Evolutionary conservation across 2,329 filamentous ascomycete species (phyloP).

Genomic region (Fusarium sacchari): DNA sequence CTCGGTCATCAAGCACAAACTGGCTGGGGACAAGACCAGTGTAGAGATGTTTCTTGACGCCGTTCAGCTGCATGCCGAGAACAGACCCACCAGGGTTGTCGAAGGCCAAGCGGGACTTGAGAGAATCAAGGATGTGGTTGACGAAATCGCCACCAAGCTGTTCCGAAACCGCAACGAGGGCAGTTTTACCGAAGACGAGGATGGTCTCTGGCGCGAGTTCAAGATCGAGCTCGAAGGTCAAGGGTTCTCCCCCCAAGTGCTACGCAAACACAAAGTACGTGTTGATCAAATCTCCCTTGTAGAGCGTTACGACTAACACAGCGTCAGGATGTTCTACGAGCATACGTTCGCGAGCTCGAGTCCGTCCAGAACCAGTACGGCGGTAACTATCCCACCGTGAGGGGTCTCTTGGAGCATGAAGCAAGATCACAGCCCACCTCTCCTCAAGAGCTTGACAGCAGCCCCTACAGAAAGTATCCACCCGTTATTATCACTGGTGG

Average conservation of each 20-base stretch:
- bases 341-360: conserved; percentile 70
- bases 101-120: conserved; percentile 58
- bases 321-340: conserved; percentile 64
- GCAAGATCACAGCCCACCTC: conserved; percentile 45
- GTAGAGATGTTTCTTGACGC: conserved; percentile 68
- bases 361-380: conserved; percentile 57
- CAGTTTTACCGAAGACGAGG: conserved; percentile 56
- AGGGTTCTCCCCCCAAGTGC: conserved; percentile 65
- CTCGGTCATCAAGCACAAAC: conserved; percentile 55
- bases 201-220: conserved; percentile 68
- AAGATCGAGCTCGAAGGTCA: conserved; percentile 66
- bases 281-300: background rate
- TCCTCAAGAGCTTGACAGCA: conserved; percentile 50
- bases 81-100: conserved; percentile 47
- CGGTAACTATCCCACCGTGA: conserved; percentile 59
- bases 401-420: conserved; percentile 62
- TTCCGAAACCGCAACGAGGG: conserved; percentile 55
- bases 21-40: conserved; percentile 62
- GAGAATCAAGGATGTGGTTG: conserved; percentile 68
- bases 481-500: conserved; percentile 52
- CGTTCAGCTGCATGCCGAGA: conserved; percentile 62
- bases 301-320: conserved; percentile 31
- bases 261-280: conserved; percentile 67
- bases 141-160: conserved; percentile 64
- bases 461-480: conserved; percentile 55